Conservation (phyloP, 1,139 yeast genomes). For the Taphrina confusa region DNA sequence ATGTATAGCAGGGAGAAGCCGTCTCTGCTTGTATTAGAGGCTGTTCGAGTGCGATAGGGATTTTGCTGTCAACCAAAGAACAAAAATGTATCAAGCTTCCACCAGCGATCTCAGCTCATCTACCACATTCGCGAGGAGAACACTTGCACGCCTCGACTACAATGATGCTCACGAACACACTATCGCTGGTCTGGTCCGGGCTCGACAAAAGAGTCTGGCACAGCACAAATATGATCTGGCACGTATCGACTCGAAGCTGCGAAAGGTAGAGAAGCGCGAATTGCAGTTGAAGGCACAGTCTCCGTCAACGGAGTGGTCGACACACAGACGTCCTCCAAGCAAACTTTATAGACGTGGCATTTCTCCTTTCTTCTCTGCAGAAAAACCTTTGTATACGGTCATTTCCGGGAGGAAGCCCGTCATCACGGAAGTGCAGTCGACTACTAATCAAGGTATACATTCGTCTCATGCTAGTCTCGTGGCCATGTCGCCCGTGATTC, state of each 20-base stretch:
- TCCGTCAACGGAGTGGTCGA: neutral
- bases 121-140: neutral
- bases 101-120: neutral
- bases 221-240: neutral
- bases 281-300: neutral
- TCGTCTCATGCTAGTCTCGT: slow-evolving; percentile 11
- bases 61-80: no score
- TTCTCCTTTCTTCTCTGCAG: slow-evolving; percentile 3
- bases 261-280: slow-evolving; percentile 2
- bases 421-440: neutral
- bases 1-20: no score
- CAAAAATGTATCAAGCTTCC: no score
- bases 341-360: neutral
- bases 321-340: neutral
- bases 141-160: slow-evolving; percentile 3
- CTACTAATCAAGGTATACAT: neutral
- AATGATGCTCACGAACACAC: neutral
- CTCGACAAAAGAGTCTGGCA: neutral
- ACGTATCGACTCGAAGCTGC: neutral
- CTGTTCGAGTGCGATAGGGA: no score
- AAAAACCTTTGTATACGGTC: neutral
- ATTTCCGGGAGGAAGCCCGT: neutral
- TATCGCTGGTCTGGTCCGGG: neutral
- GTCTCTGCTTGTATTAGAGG: no score
- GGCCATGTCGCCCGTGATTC: neutral